Evolutionary conservation across 2,329 filamentous ascomycete species (phyloP), one percentile per base, ranked within the genome.

Genomic region (Cladosporium velox): DNA sequence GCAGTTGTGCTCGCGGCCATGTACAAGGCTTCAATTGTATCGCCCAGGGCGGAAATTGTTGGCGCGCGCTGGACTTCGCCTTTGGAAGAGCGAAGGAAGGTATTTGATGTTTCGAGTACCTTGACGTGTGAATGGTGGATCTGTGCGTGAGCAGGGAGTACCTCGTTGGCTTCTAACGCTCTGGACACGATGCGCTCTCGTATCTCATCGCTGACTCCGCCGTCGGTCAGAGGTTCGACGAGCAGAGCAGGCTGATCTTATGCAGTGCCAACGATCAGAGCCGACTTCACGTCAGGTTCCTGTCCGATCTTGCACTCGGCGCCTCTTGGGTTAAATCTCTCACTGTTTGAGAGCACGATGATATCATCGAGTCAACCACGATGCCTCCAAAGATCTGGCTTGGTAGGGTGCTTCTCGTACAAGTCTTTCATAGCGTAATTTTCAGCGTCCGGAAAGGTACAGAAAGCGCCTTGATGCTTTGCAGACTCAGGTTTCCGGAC

Each of bases 61-160:
- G 64, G 64, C 12, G 57, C 58, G n/a, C 66, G 60, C 34, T 51
- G 64, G 5, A 68, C 47, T 21, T 67, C 68, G 5, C 66, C 68
- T 47, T 69, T 68, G 6, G 64, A 44, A 1, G 68, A 69, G n/a
- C 68, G 35, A 4, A 68, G 59, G 47, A 69, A 69, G 1, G 60
- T 18, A 12, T 65, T 28, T 7, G 57, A 4, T 2, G 52, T 6
- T 2, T 58, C 24, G 1, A 65, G 38, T 2, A 85, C 74, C 0
- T 78, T 72, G 34, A 85, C 77, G 63, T 78, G 81, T 32, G 77
- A 76, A 67, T 77, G 79, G 60, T 75, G 76, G 1, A 86, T 72
- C 44, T 80, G 78, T 3, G 76, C 79, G 69, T 83, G 81, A 14
- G 78, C 77, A 0, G 78, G 76, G 14, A 78, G 76, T 0, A 71